phyloP scores from a whole-genome alignment of 2,329 filamentous ascomycete species.

The Cryphonectria nitschkei region DNA sequence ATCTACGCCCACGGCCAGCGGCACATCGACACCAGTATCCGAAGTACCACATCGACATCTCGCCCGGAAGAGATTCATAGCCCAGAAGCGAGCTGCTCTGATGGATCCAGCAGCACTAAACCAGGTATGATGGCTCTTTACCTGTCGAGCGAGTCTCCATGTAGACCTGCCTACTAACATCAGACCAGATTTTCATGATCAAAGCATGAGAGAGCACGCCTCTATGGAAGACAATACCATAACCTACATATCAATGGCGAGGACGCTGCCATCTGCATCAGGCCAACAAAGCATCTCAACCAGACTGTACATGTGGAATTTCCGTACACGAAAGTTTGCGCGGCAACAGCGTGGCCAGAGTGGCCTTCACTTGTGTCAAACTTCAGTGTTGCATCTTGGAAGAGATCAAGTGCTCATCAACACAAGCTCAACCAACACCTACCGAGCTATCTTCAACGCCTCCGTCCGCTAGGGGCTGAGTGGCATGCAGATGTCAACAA shows the following conservation, averaged over 20 bases:
- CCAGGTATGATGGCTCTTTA: slow-evolving; percentile 65
- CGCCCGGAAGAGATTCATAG: slow-evolving; percentile 80
- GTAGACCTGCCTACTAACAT: slow-evolving; percentile 30
- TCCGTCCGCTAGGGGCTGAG: not conserved
- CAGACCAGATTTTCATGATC: slow-evolving; percentile 68
- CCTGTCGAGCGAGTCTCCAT: not conserved
- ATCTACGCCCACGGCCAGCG: slow-evolving; percentile 50
- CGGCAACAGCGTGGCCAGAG: not conserved
- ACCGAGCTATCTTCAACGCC: not conserved
- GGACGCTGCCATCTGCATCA: not conserved
- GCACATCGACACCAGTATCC: slow-evolving; percentile 35
- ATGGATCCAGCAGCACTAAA: slow-evolving; percentile 82
- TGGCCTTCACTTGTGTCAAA: not conserved
- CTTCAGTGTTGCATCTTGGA: not conserved
- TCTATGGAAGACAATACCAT: slow-evolving; percentile 16
- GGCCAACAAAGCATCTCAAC: not conserved
- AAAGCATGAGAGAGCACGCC: slow-evolving; percentile 44
- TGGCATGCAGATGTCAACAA: not conserved
- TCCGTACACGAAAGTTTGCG: not conserved
- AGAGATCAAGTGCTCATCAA: not conserved
- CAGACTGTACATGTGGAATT: not conserved
- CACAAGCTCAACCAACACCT: not conserved
- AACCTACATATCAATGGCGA: not conserved
- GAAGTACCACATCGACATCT: slow-evolving; percentile 65
- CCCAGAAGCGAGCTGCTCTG: slow-evolving; percentile 82